Base-by-base conservation (phyloP, 257 asterid species). In the Anisodus tanguticus region DNA sequence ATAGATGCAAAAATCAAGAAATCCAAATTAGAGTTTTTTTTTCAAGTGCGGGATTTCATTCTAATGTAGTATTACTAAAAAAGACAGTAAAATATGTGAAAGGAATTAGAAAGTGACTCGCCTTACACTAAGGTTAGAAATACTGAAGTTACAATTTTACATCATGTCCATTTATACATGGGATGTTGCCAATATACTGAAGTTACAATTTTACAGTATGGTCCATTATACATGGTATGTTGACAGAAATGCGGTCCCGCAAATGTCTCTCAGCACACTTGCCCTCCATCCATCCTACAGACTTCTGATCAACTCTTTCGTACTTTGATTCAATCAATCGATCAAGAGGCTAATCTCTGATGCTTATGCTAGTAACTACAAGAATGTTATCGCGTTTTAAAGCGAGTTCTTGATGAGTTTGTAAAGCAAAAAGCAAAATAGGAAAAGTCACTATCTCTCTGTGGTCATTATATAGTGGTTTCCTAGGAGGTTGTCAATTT, bases 391-490 rank as follows among this genome's bases (percentile, higher is more conserved):
- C 47, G 13, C 63, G 0, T 51, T 11, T 49, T 19, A 47, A 74
- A 22, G 13, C 39, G 12, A 49, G 60, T 72, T 51, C 63, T 22
- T 49, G 81, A 51, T 13, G 45, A 76, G 81, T 31, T 15, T 1
- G 15, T 53, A 31, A 76, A n/a, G 13, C 26, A 76, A 51, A 6
- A 12, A 51, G 26, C 39, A 51, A 2, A 15, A 22, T 22, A 51
- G 64, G 26, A 26, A 77, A 77, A 77, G 47, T 53, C 7, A 3
- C 59, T 53, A 15, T 53, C 15, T 53, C 26, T 8, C 2, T 15
- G 81, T 77, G 15, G 45, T 77, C 81, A 77, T 77, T 53, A 64
- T 77, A 53, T 13, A 15, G 53, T 77, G 8, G 64, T 53, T 49
- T 11, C 9, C n/a, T 15, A 76, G 64, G 60, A 76, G 49, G 3